Percentiles rank a stretch among this genome's conserved stretches.
Conservation (phyloP, 805 yeast species). For the Barnettozyma pratensis region DNA sequence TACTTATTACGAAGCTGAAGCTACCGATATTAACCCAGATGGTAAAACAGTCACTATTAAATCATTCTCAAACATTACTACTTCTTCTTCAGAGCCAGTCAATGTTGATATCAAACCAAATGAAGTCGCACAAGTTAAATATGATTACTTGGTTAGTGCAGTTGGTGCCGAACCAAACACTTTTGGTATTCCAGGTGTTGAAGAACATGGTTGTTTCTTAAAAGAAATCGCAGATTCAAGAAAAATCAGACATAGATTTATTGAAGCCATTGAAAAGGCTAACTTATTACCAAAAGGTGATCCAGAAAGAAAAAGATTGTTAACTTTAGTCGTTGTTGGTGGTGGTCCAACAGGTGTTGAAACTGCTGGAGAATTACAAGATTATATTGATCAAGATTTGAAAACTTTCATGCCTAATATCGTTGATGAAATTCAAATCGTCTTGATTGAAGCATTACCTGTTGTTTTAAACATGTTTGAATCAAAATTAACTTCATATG, state of each 20-base stretch:
- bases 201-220: conserved; percentile 79
- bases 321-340: conserved; percentile 89
- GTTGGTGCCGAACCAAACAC: conserved; percentile 96
- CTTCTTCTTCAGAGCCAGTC: conserved; percentile 7
- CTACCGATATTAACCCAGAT: conserved; percentile 73
- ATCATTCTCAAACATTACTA: conserved; percentile 29
- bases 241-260: conserved; percentile 72
- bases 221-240: conserved; percentile 89
- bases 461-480: conserved; percentile 77
- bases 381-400: conserved; percentile 88
- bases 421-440: conserved; percentile 74
- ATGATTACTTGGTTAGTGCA: conserved; percentile 85
- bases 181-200: conserved; percentile 92
- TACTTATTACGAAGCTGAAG: conserved; percentile 84
- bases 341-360: conserved; percentile 99
- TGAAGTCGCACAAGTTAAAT: conserved; percentile 44
- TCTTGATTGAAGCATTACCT: conserved; percentile 88
- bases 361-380: conserved; percentile 94
- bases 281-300: conserved; percentile 65
- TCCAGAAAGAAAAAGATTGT: conserved; percentile 77
- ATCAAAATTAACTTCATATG: conserved; percentile 65
- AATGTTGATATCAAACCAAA: conserved; percentile 23
- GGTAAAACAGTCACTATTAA: conserved; percentile 59
- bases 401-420: conserved; percentile 84
- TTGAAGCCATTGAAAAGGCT: conserved; percentile 88